Percentiles rank a stretch among this genome's conserved stretches.
These are phyloP conservation scores for Hypsizygus marmoreus DNA, from an alignment of 768 basidiomycete genomes.

Conservation along the genomic window DNA sequence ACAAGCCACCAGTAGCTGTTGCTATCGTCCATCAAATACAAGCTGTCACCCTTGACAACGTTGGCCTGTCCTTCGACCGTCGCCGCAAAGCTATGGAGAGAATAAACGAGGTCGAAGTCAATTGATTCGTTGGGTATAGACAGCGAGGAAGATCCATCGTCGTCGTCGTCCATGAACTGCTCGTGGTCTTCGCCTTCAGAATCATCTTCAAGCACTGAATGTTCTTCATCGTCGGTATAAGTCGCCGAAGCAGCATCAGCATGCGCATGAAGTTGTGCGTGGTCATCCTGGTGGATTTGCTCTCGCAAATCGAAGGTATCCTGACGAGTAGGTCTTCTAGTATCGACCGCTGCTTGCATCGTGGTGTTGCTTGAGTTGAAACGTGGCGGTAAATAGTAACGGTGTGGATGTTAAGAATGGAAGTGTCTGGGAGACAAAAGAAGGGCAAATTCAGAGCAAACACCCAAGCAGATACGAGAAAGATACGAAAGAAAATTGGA, in stretches of 20 bases:
- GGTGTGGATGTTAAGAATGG: not conserved
- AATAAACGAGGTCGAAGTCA: conserved; percentile 91
- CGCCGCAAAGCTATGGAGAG: conserved; percentile 95
- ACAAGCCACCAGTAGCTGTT: conserved; percentile 99
- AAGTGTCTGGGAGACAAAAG: not conserved
- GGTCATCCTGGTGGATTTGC: conserved; percentile 56
- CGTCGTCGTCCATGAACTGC: conserved; percentile 72
- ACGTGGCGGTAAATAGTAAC: conserved; percentile 3
- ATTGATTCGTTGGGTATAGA: conserved; percentile 91
- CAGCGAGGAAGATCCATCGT: conserved; percentile 78
- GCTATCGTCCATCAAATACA: conserved; percentile 96
- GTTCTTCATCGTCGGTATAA: conserved; percentile 65
- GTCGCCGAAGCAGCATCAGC: conserved; percentile 46
- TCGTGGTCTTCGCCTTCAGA: conserved; percentile 75
- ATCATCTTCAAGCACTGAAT: conserved; percentile 85
- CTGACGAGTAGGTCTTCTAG: conserved; percentile 36
- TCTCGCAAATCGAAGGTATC: conserved; percentile 78
- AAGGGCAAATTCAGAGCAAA: no score
- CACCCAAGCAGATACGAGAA: no score
- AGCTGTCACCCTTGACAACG: conserved; percentile 96
- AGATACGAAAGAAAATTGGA: no score
- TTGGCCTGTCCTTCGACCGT: conserved; percentile 99
- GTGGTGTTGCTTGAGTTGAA: not conserved
- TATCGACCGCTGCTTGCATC: conserved; percentile 24
- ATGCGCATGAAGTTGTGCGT: conserved; percentile 40